Evolutionary conservation across 306 rosid species (phyloP).

Genomic region (Senna tora): DNA sequence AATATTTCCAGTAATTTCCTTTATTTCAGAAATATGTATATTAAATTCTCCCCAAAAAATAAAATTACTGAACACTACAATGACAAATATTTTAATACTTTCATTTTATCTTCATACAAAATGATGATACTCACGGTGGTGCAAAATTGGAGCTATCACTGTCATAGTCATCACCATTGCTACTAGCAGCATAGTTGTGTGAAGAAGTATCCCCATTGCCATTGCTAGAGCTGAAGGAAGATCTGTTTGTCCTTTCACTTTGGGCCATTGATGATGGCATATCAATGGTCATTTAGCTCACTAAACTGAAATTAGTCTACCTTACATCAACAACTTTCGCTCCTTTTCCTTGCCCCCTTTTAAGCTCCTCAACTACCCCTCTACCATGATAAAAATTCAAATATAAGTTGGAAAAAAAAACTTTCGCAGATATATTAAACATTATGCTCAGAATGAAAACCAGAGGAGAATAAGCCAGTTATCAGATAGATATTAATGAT

Average conservation of each 20-base stretch:
- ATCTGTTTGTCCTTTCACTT: constrained; percentile 62
- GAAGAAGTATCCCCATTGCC: constrained; percentile 59
- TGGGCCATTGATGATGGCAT: constrained; percentile 62
- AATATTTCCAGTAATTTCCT: constrained; percentile 1
- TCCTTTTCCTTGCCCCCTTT: constrained; percentile 4
- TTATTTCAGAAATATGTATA: neutral
- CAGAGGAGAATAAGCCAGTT: constrained; percentile 1
- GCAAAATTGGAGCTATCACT: constrained; percentile 76
- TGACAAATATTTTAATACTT: neutral
- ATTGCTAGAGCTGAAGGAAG: constrained; percentile 69
- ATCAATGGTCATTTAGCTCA: constrained; percentile 64
- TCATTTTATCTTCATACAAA: constrained; percentile 11
- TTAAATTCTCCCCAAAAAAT: neutral
- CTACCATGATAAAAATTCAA: constrained; percentile 24
- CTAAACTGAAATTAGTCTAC: constrained; percentile 34
- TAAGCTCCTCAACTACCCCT: constrained; percentile 31
- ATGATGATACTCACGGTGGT: constrained; percentile 66
- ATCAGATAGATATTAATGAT: neutral
- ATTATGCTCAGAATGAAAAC: constrained; percentile 3
- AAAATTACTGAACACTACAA: neutral
- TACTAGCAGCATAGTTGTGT: constrained; percentile 48
- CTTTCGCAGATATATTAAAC: no score
- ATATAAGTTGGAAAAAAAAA: neutral
- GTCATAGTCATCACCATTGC: constrained; percentile 71
- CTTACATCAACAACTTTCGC: constrained; percentile 33